Conservation (phyloP, 2,329 filamentous ascomycete genomes). For the Plectosphaerella cucumerina region DNA sequence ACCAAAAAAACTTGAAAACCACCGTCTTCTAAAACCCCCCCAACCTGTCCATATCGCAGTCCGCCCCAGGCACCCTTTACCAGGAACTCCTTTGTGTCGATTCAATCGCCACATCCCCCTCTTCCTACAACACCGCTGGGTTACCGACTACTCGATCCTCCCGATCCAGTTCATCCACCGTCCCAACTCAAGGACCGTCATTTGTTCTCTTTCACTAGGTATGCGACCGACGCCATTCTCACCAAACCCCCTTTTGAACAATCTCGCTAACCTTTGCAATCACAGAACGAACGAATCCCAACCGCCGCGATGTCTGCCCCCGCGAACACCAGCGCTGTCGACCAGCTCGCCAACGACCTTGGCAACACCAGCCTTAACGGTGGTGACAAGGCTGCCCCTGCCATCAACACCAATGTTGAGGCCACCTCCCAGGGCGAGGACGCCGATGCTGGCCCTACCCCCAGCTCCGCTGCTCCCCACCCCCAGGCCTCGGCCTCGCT, state of each 20-base stretch:
- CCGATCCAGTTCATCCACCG: background rate
- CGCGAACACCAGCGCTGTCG: conserved; percentile 59
- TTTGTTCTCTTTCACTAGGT: background rate
- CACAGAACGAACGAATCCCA: conserved; percentile 2
- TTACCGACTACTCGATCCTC: background rate
- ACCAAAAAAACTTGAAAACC: conserved; percentile 58
- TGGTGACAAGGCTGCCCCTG: conserved; percentile 59
- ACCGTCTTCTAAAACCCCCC: conserved; percentile 12
- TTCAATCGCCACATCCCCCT: background rate
- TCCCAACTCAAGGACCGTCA: background rate
- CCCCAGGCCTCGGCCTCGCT: conserved; percentile 95
- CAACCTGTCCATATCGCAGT: background rate
- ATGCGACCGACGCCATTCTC: background rate
- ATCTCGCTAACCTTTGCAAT: background rate
- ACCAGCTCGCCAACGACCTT: conserved; percentile 77
- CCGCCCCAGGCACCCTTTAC: background rate
- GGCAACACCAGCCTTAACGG: conserved; percentile 67
- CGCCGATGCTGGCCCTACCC: conserved; percentile 64
- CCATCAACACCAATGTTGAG: conserved; percentile 68
- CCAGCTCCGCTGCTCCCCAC: conserved; percentile 68
- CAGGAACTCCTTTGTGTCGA: background rate
- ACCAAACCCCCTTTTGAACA: background rate
- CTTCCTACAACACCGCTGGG: background rate
- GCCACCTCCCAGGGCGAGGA: conserved; percentile 51
- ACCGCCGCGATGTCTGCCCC: conserved; percentile 55